Base-by-base conservation (phyloP, 2,329 filamentous ascomycete genomes). In the Calcarisporium arbuscula region DNA sequence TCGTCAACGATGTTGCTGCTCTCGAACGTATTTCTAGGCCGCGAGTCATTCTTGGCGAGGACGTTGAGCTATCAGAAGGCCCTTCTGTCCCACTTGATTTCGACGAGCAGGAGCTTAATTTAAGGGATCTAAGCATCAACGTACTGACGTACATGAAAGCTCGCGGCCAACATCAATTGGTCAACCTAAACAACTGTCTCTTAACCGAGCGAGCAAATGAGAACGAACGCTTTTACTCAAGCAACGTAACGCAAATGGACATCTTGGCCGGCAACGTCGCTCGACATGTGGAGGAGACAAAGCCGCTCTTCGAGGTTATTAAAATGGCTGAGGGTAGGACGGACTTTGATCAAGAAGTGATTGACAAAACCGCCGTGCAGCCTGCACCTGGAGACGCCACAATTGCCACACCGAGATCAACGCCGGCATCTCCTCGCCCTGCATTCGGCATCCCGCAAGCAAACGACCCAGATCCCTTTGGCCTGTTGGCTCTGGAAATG, bases 381-480 rank as follows among this genome's bases (percentile, higher is more conserved):
- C 80, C 84, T 10, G 77, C 87, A 1, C 90, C 90, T 0, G 82
- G 82, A 34, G 90, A 96, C 52, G 79, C 74, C 31, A 54, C 67
- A 40, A 71, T 76, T 42, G 68, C 72, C 31, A 64, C 65, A 3
- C 63, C 72, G 0, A 58, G 52, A 28, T 49, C 56, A 5, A 56
- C 48, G 5, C 49, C 57, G 39, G 52, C 38, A 46, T 57, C 53
- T 36, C 70, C 54, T 30, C 64, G 47, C 43, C 60, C 69, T 19
- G 63, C 65, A 3, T 95, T 95, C 61, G 89, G 89, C 3, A 68
- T 95, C 12, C 88, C 87, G 1, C 79, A 82, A 43, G 62, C 67
- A 4, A 78, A 88, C 35, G 90, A 96, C 48, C 88, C 89, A 0
- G 90, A 96, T 55, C 90, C 90, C 1, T 96, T 85, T 52, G 90